Base-by-base conservation (phyloP, 1,284 basidiomycete genomes). In the Irpex rosettiformis region DNA sequence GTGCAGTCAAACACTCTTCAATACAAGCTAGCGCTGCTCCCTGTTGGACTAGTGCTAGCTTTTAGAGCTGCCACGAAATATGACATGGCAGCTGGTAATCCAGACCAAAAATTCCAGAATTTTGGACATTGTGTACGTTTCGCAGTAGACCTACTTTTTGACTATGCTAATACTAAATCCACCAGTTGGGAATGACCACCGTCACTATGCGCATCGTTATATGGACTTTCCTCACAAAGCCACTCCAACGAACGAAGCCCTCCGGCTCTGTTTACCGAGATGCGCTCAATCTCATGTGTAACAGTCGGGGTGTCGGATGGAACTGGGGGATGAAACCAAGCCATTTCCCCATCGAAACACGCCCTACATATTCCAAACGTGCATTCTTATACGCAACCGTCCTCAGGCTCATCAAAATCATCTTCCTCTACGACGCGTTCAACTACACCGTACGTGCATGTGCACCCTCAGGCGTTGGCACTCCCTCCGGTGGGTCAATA, bases 251-350 rank as follows among this genome's bases (percentile, higher is more conserved):
- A 13, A 61, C 55, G 29, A 42, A 48, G 52, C 54, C 53, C 45
- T 59, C 64, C 52, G 5, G 22, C 42, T 13, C 52, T 55, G 54
- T 54, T 56, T 57, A 72, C 8, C 55, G 70, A 29, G 79, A 87
- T 62, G 76, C 78, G 0, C 63, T 77, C 7, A 81, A 85, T 56
- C 73, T 86, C 13, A 63, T 63, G 7, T 70, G 67, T 58, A 80
- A 77, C 60, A 60, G 80, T 10, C 80, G 83, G 8, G 84, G 83
- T 3, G 63, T 74, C 40, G 82, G 79, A n/a, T 86, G 85, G 84
- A 71, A 75, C 54, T 82, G 79, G 76, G 43, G 43, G 13, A 78
- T 79, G 2, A 65, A 66, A 25, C 72, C 74, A 37, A 67, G 80
- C 3, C 70, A 76, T 52, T 49, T 82, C 42, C 76, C 81, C 1